Base-by-base conservation (phyloP, 1,139 yeast genomes). In the Suhomyces terraborum region DNA sequence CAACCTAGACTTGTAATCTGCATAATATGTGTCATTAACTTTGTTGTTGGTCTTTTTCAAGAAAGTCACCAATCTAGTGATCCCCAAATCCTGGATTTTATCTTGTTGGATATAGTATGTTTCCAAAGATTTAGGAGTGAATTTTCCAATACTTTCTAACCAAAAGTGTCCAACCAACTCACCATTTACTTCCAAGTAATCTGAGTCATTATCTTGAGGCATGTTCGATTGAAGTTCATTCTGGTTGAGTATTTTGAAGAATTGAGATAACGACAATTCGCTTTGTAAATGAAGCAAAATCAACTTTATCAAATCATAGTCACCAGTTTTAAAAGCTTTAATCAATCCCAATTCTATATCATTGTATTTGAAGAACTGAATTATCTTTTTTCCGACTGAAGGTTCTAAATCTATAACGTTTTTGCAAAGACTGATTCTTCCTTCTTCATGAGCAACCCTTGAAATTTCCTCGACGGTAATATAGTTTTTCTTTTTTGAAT, bases 391-490 rank as follows among this genome's bases (percentile, higher is more conserved):
- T 2, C 71, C 69, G 0, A 85, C 75, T 4, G 82, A 70, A 0
- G 87, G 84, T 56, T 93, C 98, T 43, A 82, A 64, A 40, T 82
- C 76, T 3, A 87, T 73, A 20, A 91, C 61, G 35, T 76, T 66
- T 42, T 83, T 79, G 24, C 96, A 84, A 20, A 93, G 64, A 20
- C 73, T 71, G 4, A 75, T 61, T 25, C 98, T 70, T 2, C 98
- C 98, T 60, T 93, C 97, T 50, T 84, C 84, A 53, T 77, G 81
- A 1, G 98, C 96, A 19, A 79, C 72, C 13, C 74, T 71, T 0
- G 94, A 82, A 26, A 93, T 79, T 31, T 75, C 69, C 8, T 80
- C 80, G 54, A 82, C 82, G 0, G 94, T 75, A 0, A 85, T 65
- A 20, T 61, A 60, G 42, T 66, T 67, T 13, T 20, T 31, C n/a